phyloP scores from a whole-genome alignment of 495 filamentous ascomycete genomes.

The Podospora appendiculata region DNA sequence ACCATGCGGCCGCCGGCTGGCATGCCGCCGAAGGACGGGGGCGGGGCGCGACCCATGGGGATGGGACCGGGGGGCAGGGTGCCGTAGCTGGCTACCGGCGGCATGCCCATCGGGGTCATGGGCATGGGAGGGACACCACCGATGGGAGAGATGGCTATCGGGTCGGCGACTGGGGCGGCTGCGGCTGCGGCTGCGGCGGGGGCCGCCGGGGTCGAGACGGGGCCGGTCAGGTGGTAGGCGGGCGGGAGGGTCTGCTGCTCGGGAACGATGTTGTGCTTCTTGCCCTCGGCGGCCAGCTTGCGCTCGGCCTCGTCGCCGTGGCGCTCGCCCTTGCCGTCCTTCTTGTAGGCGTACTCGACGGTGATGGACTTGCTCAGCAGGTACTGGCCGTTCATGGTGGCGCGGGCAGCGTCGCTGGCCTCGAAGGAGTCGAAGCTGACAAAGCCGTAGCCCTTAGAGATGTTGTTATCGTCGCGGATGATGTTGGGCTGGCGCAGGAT shows the following conservation, averaged over 20 bases:
- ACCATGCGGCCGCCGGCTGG: slow-evolving; percentile 19
- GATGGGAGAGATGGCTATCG: neutral
- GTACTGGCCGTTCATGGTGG: slow-evolving; percentile 93
- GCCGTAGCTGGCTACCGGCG: slow-evolving; percentile 23
- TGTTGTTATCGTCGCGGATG: slow-evolving; percentile 81
- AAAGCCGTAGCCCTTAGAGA: slow-evolving; percentile 95
- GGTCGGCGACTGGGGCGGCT: neutral
- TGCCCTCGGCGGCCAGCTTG: slow-evolving; percentile 84
- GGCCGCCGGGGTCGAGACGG: slow-evolving; percentile 13
- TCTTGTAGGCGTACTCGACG: slow-evolving; percentile 98
- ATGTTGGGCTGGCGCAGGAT: slow-evolving; percentile 84
- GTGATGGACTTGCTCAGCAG: slow-evolving; percentile 93
- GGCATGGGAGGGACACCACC: slow-evolving; percentile 15
- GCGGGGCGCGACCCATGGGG: slow-evolving; percentile 22
- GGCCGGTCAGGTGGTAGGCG: slow-evolving; percentile 37
- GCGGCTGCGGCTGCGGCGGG: neutral
- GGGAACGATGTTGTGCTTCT: slow-evolving; percentile 84
- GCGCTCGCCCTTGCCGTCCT: slow-evolving; percentile 94
- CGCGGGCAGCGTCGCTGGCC: slow-evolving; percentile 83
- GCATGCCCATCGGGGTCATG: slow-evolving; percentile 7
- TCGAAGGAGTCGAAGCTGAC: slow-evolving; percentile 93
- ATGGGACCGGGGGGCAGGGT: slow-evolving; percentile 39
- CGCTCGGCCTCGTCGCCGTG: slow-evolving; percentile 94
- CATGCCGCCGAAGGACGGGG: slow-evolving; percentile 19
- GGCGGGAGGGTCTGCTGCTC: slow-evolving; percentile 56